phyloP scores from a whole-genome alignment of 2,329 filamentous ascomycete genomes.

The Tothia fuscella region DNA sequence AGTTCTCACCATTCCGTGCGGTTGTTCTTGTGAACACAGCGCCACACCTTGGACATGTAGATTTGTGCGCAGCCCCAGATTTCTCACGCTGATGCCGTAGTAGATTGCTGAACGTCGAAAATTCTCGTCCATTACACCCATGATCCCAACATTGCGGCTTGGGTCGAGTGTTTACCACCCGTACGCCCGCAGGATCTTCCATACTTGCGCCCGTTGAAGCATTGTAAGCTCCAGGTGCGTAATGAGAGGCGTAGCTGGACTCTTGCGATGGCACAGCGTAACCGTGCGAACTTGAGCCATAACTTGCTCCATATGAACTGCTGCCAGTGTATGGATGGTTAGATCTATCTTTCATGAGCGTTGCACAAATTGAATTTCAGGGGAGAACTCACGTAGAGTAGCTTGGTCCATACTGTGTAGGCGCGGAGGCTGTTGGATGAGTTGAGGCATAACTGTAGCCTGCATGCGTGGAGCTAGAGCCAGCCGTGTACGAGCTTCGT shows the following conservation, averaged over 20 bases:
- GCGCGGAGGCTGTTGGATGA: too few relatives aligned
- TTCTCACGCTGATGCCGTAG: slow-evolving; percentile 89
- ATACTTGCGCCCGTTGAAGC: too few relatives aligned
- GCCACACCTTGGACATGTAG: slow-evolving; percentile 79
- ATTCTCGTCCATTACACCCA: slow-evolving; percentile 88
- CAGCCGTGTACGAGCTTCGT: not conserved
- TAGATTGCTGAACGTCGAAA: slow-evolving; percentile 93
- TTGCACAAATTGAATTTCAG: too few relatives aligned
- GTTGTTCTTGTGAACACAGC: slow-evolving; percentile 85
- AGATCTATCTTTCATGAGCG: too few relatives aligned
- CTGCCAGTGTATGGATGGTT: too few relatives aligned
- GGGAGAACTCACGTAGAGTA: slow-evolving; percentile 5
- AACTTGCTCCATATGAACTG: too few relatives aligned
- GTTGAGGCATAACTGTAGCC: not conserved
- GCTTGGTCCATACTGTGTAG: not conserved
- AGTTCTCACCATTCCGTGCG: slow-evolving; percentile 56
- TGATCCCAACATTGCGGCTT: slow-evolving; percentile 97
- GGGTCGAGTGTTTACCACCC: slow-evolving; percentile 65
- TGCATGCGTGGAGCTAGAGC: not conserved
- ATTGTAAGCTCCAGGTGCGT: too few relatives aligned
- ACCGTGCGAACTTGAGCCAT: too few relatives aligned
- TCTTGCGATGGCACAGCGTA: too few relatives aligned
- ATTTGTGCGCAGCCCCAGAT: slow-evolving; percentile 80
- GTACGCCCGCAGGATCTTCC: slow-evolving; percentile 30
- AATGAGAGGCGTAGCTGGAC: too few relatives aligned